Percentiles rank a stretch among this genome's conserved stretches.
phyloP scores from a whole-genome alignment of 495 filamentous ascomycete genomes.

The Bryoglossum gracile region DNA sequence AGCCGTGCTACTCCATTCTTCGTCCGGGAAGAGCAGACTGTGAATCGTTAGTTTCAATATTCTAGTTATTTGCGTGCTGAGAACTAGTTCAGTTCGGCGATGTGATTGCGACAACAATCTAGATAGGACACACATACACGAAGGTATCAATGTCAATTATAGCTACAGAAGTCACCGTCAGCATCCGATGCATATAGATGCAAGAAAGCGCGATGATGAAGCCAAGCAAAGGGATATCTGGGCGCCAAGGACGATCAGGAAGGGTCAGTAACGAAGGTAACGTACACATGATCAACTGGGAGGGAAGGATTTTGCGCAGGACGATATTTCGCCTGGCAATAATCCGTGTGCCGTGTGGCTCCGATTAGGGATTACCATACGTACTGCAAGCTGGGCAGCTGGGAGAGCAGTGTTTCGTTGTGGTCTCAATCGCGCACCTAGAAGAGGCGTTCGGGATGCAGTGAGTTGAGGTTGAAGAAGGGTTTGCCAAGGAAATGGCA shows the following conservation, averaged over 20 bases:
- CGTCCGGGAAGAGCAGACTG: conserved; percentile 20
- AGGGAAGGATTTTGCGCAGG: conserved; percentile 3
- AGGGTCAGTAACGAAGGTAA: background rate
- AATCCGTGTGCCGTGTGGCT: background rate
- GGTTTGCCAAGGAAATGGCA: too few relatives aligned
- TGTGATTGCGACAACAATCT: background rate
- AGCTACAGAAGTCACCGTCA: conserved; percentile 14
- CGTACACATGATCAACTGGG: conserved; percentile 9
- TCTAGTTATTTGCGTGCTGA: background rate
- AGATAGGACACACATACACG: conserved; percentile 13
- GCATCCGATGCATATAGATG: background rate
- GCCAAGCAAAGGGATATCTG: conserved; percentile 8
- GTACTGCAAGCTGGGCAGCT: background rate
- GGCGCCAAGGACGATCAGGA: background rate
- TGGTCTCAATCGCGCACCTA: too few relatives aligned
- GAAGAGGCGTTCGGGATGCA: too few relatives aligned
- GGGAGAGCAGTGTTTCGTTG: too few relatives aligned
- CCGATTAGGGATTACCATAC: background rate
- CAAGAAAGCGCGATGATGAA: background rate
- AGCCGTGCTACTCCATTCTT: conserved; percentile 17
- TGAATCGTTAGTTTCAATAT: conserved; percentile 1
- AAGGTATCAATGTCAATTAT: conserved; percentile 20
- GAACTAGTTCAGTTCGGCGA: background rate
- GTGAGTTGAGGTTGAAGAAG: too few relatives aligned
- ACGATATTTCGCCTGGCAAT: conserved; percentile 9